These are phyloP conservation scores for Elongisporangium anandrum DNA, from an alignment of 352 stramenopile species.

Conservation along the genomic window DNA sequence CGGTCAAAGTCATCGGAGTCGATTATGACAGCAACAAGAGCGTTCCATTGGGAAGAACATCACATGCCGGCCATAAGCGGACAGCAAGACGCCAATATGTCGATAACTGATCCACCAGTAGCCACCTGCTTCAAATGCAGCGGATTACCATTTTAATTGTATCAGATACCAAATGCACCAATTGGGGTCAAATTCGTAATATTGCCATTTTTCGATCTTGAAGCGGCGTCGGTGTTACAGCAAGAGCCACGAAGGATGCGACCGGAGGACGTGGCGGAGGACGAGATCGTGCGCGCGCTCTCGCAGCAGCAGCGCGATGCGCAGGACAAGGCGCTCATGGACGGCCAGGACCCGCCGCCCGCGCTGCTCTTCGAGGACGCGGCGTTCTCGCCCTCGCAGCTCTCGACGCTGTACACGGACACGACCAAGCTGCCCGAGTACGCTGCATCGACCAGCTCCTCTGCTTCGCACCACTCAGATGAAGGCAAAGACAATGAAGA, in stretches of 20 bases:
- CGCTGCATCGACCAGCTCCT: slow-evolving; percentile 16
- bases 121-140: too few species aligned
- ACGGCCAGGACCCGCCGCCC: not conserved
- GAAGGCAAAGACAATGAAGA: not conserved
- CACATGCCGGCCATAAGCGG: too few species aligned
- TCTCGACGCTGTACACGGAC: slow-evolving; percentile 57
- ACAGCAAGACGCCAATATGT: too few species aligned
- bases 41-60: not conserved
- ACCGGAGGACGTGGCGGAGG: slow-evolving; percentile 17
- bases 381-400: slow-evolving; percentile 35
- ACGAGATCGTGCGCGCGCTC: slow-evolving; percentile 42
- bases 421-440: slow-evolving; percentile 58
- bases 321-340: not conserved
- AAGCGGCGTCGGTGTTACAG: not conserved
- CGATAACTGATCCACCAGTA: too few species aligned
- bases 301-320: slow-evolving; percentile 13
- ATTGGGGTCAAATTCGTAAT: not conserved
- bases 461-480: not conserved
- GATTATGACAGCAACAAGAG: not conserved
- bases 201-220: not conserved
- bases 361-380: slow-evolving; percentile 50
- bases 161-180: too few species aligned
- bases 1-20: not conserved
- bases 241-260: not conserved
- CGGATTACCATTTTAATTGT: too few species aligned